These are phyloP conservation scores for Colletotrichum tabaci DNA, from an alignment of 2,329 filamentous ascomycete species.

Conservation along the genomic window DNA sequence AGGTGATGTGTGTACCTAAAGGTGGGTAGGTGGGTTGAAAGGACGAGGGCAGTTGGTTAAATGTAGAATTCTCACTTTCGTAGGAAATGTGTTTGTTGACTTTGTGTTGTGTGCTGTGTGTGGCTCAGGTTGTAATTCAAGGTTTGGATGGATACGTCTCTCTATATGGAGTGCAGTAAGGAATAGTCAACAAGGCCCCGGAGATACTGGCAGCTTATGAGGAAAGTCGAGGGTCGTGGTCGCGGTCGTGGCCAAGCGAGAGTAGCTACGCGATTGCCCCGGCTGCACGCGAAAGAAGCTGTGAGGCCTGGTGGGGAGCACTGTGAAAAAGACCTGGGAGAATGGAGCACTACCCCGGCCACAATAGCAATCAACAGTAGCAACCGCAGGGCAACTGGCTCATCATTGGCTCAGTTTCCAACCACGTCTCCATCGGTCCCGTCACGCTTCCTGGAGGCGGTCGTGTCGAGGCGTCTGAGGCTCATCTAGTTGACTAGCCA, in stretches of 20 bases:
- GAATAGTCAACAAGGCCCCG: not conserved
- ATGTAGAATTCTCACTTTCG: not conserved
- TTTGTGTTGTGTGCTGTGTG: not conserved
- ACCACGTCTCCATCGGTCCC: constrained; percentile 10
- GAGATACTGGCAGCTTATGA: constrained; percentile 34
- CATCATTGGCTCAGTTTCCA: constrained; percentile 57
- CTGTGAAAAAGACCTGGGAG: constrained; percentile 28
- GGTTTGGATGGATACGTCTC: not conserved
- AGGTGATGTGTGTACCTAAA: not conserved
- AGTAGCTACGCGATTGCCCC: constrained; percentile 39
- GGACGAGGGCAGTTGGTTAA: not conserved
- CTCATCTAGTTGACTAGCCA: not conserved
- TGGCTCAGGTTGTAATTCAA: not conserved
- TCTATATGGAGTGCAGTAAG: constrained; percentile 5
- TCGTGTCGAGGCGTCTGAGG: constrained; percentile 31
- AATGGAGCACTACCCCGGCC: constrained; percentile 25
- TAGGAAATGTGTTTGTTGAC: constrained; percentile 7
- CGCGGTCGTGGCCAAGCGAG: constrained; percentile 20
- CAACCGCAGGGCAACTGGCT: constrained; percentile 70
- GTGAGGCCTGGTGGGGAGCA: constrained; percentile 8
- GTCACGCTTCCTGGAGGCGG: constrained; percentile 22
- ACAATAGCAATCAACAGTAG: constrained; percentile 62
- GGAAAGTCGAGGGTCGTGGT: constrained; percentile 13
- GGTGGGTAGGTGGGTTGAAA: not conserved
- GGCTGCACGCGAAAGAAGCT: constrained; percentile 37